A percentile compares a stretch with the other conserved stretches of the same genome.
Evolutionary conservation across 1,284 basidiomycete genomes (phyloP).

Genomic region (Rhodofomes roseus): DNA sequence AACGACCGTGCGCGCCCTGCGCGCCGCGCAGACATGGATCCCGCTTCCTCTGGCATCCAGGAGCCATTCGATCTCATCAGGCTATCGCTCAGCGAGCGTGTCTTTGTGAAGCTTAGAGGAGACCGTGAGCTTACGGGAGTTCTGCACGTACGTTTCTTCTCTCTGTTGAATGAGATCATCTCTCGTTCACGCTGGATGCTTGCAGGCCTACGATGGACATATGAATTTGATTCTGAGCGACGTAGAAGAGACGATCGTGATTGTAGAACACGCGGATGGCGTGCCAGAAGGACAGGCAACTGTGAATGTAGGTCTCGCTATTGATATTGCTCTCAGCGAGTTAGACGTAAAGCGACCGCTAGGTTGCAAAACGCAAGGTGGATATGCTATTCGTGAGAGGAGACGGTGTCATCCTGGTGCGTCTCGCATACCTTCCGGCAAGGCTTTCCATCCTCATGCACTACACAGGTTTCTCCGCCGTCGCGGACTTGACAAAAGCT

Average conservation of each 20-base stretch:
- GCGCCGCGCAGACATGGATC: slow-evolving; percentile 50
- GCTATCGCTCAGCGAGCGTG: slow-evolving; percentile 93
- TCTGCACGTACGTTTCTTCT: slow-evolving; percentile 64
- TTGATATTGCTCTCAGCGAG: background rate
- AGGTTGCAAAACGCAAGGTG: slow-evolving; percentile 93
- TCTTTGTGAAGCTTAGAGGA: slow-evolving; percentile 93
- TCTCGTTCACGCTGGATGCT: background rate
- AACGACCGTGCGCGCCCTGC: background rate
- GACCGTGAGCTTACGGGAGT: slow-evolving; percentile 92
- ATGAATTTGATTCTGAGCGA: slow-evolving; percentile 99
- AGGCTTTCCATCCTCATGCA: background rate
- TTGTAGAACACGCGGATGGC: slow-evolving; percentile 73
- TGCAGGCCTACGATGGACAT: slow-evolving; percentile 96
- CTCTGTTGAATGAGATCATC: slow-evolving; percentile 1
- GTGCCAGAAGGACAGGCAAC: slow-evolving; percentile 45
- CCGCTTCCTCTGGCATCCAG: slow-evolving; percentile 75
- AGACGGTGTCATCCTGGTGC: slow-evolving; percentile 88
- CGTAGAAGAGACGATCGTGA: slow-evolving; percentile 95
- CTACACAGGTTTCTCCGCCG: slow-evolving; percentile 68
- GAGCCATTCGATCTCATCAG: slow-evolving; percentile 99
- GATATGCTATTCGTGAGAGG: slow-evolving; percentile 99
- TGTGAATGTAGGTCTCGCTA: slow-evolving; percentile 51
- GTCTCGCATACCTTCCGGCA: slow-evolving; percentile 26
- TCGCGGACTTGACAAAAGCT: slow-evolving; percentile 42
- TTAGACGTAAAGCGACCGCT: background rate